Conservation (phyloP, 1,284 basidiomycete species). For the Quambalaria eucalypti region DNA sequence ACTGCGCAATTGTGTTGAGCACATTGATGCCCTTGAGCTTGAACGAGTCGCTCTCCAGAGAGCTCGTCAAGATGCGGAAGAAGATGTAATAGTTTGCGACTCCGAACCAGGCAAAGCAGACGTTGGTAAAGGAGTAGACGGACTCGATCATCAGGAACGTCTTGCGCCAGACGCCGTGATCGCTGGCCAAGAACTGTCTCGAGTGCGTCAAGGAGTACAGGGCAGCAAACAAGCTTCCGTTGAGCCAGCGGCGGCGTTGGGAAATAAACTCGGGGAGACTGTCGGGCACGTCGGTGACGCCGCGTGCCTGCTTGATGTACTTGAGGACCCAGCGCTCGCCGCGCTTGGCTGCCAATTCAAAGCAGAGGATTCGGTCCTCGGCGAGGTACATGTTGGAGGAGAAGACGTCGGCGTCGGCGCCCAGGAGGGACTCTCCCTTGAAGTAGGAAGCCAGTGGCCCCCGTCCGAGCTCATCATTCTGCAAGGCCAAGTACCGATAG, state of each 20-base stretch:
- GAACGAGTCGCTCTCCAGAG: constrained; percentile 70
- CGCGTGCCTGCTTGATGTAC: constrained; percentile 89
- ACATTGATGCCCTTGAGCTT: constrained; percentile 62
- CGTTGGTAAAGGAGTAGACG: constrained; percentile 76
- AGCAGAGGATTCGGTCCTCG: constrained; percentile 80
- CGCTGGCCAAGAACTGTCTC: constrained; percentile 72
- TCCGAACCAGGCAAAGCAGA: constrained; percentile 85
- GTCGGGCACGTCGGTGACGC: constrained; percentile 91
- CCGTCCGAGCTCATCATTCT: constrained; percentile 73
- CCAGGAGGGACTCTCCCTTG: constrained; percentile 85
- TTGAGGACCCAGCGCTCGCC: constrained; percentile 85
- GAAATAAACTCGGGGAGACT: constrained; percentile 86
- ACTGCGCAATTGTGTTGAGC: constrained; percentile 73
- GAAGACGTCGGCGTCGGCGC: constrained; percentile 86
- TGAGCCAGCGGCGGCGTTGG: constrained; percentile 82
- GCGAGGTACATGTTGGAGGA: constrained; percentile 57
- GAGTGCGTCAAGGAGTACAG: constrained; percentile 57
- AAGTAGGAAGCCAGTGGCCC: constrained; percentile 93
- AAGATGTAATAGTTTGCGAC: constrained; percentile 89
- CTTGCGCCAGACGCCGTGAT: constrained; percentile 73
- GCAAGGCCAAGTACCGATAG: constrained; percentile 70
- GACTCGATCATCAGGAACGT: constrained; percentile 67
- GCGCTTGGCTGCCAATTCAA: constrained; percentile 86
- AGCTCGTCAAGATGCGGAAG: constrained; percentile 84
- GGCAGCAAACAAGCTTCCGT: constrained; percentile 83